phyloP scores from a whole-genome alignment of 192 early-diverging fungal genomes.

The Chytriomyces hyalinus region DNA sequence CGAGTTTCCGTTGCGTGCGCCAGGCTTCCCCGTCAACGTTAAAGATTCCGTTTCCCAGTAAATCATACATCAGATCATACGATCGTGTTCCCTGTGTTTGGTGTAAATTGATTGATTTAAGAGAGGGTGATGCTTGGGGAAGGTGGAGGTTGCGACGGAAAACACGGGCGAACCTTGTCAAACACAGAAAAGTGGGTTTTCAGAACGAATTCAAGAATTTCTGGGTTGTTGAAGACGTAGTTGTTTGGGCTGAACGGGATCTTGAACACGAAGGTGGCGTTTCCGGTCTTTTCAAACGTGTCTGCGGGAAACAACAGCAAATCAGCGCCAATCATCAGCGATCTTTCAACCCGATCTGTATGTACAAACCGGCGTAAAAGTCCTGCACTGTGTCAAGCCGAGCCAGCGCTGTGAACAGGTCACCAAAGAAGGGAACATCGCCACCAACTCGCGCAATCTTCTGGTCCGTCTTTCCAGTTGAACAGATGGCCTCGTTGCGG shows the following conservation, averaged over 20 bases:
- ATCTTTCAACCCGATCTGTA: background rate
- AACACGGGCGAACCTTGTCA: slow-evolving; percentile 22
- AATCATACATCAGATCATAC: background rate
- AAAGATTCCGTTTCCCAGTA: slow-evolving; percentile 11
- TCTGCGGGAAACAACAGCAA: slow-evolving; percentile 1
- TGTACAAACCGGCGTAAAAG: background rate
- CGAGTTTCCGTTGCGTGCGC: slow-evolving; percentile 63
- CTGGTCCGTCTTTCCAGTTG: background rate
- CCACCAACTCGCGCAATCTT: background rate
- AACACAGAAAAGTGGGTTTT: slow-evolving; percentile 48
- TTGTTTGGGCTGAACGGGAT: slow-evolving; percentile 9
- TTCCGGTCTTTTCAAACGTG: slow-evolving; percentile 10
- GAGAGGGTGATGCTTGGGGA: background rate
- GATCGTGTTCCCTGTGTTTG: background rate
- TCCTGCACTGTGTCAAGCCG: slow-evolving; percentile 16
- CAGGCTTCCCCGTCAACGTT: slow-evolving; percentile 52
- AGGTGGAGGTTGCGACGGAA: background rate
- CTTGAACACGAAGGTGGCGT: slow-evolving; percentile 12
- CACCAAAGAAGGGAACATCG: slow-evolving; percentile 16
- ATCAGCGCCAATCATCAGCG: background rate
- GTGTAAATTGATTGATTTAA: background rate
- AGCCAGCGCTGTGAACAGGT: slow-evolving; percentile 7
- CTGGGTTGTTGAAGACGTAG: slow-evolving; percentile 38
- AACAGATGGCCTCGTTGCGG: slow-evolving; percentile 16
- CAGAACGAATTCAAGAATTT: slow-evolving; percentile 42